Conservation (phyloP, 2,329 filamentous ascomycete genomes). For the Pestalotiopsis sp. region DNA sequence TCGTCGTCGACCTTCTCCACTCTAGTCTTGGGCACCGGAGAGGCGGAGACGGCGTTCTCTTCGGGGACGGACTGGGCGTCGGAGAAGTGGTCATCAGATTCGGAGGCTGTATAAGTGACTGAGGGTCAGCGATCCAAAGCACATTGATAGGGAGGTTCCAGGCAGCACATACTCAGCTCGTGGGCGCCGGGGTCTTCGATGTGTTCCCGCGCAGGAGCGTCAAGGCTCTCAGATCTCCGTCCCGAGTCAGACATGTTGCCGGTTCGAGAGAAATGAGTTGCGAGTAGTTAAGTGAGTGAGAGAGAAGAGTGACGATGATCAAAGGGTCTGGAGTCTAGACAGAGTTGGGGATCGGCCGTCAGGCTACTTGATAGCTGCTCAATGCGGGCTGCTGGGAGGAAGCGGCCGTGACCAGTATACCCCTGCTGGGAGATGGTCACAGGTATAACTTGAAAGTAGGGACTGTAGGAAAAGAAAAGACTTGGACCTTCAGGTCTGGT, state of each 20-base stretch:
- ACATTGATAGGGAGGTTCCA: neutral
- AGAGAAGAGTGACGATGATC: neutral
- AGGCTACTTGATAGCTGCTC: neutral
- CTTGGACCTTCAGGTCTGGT: neutral
- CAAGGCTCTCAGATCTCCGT: slow-evolving; percentile 31
- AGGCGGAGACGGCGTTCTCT: slow-evolving; percentile 43
- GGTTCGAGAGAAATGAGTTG: neutral
- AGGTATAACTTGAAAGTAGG: neutral
- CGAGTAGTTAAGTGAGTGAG: neutral
- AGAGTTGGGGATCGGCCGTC: neutral
- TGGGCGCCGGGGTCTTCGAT: slow-evolving; percentile 61
- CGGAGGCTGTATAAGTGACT: slow-evolving; percentile 41
- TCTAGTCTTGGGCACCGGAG: slow-evolving; percentile 61
- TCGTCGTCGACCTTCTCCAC: slow-evolving; percentile 63
- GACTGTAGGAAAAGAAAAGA: neutral
- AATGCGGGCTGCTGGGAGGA: neutral
- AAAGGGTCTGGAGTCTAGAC: neutral
- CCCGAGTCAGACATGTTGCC: slow-evolving; percentile 29
- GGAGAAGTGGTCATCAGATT: slow-evolving; percentile 72
- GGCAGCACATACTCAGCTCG: slow-evolving; percentile 52
- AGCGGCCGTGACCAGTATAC: neutral
- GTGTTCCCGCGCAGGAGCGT: slow-evolving; percentile 36
- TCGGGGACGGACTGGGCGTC: slow-evolving; percentile 59
- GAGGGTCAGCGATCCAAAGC: neutral
- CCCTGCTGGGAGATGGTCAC: neutral